Evolutionary conservation across 306 rosid genomes (phyloP).

Genomic region (Crataegus laevigata): DNA sequence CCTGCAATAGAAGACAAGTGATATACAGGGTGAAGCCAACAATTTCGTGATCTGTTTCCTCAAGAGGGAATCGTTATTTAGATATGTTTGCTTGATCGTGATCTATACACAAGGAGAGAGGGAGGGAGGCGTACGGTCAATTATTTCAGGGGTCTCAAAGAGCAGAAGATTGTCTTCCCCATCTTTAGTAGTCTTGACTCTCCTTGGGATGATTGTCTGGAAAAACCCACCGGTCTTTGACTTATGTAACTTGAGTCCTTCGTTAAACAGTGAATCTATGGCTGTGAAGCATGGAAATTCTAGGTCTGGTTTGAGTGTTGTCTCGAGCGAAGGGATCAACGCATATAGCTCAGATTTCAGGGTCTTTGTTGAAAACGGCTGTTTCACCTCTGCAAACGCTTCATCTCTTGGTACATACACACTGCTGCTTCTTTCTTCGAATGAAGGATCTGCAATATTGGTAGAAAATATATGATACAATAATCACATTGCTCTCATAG

Average conservation of each 20-base stretch:
- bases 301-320: conserved; percentile 4
- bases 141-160: conserved; percentile 29
- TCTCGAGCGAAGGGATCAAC: conserved; percentile 20
- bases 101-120: not conserved
- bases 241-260: conserved; percentile 25
- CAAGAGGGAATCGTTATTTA: not conserved
- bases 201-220: conserved; percentile 21
- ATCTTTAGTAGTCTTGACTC: conserved; percentile 21
- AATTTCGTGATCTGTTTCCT: not conserved
- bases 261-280: conserved; percentile 30
- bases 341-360: conserved; percentile 17
- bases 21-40: not conserved
- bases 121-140: conserved; percentile 15
- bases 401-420: conserved; percentile 41
- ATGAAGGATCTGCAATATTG: conserved; percentile 22
- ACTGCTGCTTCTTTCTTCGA: conserved; percentile 23
- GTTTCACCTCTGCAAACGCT: conserved; percentile 33
- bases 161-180: conserved; percentile 18
- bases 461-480: not conserved
- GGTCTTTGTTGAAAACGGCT: conserved; percentile 11
- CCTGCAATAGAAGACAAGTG: conserved; percentile 9
- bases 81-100: too few species aligned
- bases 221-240: conserved; percentile 4
- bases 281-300: conserved; percentile 36
- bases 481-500: not conserved